Evolutionary conservation across 163 green algal genomes (phyloP).

Genomic region (Scenedesmus sp.): DNA sequence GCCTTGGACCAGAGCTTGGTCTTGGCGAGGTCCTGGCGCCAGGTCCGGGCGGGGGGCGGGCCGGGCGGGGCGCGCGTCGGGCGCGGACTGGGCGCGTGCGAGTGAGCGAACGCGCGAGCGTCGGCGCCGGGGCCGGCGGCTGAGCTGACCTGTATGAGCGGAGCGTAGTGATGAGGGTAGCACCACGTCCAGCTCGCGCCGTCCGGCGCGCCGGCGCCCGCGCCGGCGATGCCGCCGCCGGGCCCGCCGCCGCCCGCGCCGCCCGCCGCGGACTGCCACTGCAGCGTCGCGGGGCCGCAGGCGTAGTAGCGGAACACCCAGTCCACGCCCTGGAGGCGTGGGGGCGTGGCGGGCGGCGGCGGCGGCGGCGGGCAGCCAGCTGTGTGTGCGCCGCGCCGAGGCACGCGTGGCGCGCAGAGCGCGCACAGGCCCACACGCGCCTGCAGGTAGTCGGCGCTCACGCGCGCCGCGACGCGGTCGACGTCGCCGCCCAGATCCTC

Average conservation of each 20-base stretch:
- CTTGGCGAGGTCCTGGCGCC: constrained; percentile 36
- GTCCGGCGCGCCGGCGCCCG: background rate
- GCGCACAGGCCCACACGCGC: too few species aligned
- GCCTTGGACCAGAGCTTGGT: constrained; percentile 13
- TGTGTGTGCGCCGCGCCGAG: too few species aligned
- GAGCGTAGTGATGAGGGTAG: constrained; percentile 70
- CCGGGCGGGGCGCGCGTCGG: too few species aligned
- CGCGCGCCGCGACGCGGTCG: constrained; percentile 47
- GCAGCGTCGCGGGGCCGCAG: constrained; percentile 30
- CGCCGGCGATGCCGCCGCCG: background rate
- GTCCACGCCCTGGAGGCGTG: constrained; percentile 45
- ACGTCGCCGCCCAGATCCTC: constrained; percentile 30
- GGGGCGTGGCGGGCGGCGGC: too few species aligned
- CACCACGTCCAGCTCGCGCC: constrained; percentile 67
- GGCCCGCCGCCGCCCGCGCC: background rate
- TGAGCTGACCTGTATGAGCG: constrained; percentile 57
- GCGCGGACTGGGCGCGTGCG: too few species aligned
- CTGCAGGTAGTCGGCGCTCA: constrained; percentile 27
- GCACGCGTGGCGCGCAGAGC: too few species aligned
- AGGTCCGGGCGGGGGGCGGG: too few species aligned
- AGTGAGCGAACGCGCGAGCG: too few species aligned
- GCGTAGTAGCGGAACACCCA: constrained; percentile 60
- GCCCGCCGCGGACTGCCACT: constrained; percentile 11
- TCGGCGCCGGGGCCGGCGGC: too few species aligned
- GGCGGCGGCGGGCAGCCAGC: background rate